Percentiles rank a stretch among this genome's conserved stretches.
Conservation (phyloP, 176 grass and related monocot species). For the Rhynchospora tenuis region DNA sequence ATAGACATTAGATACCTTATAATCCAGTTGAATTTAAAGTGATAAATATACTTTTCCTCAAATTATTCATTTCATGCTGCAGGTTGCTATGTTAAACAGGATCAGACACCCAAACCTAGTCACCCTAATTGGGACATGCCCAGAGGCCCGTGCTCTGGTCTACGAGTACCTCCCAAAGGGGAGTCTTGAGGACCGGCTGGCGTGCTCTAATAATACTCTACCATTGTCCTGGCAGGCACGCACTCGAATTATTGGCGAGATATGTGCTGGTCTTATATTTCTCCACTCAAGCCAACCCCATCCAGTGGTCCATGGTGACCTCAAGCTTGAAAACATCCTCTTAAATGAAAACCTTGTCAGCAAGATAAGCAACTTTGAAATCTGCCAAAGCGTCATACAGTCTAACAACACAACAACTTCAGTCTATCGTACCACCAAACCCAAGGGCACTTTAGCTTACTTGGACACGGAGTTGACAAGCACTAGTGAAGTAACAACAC, state of each 20-base stretch:
- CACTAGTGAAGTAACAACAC: slow-evolving; percentile 36
- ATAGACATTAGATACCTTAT: too few species aligned
- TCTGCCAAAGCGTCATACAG: slow-evolving; percentile 30
- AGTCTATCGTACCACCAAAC: slow-evolving; percentile 25
- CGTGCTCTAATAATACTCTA: slow-evolving; percentile 21
- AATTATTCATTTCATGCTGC: slow-evolving; percentile 1
- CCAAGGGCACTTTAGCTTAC: slow-evolving; percentile 37
- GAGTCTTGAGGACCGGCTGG: slow-evolving; percentile 52
- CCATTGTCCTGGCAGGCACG: slow-evolving; percentile 60
- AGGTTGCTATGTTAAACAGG: slow-evolving; percentile 50
- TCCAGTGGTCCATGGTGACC: slow-evolving; percentile 52
- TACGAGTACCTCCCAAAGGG: slow-evolving; percentile 81
- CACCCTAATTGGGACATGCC: slow-evolving; percentile 60
- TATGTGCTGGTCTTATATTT: slow-evolving; percentile 72
- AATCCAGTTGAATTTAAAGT: background rate
- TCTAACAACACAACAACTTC: slow-evolving; percentile 30
- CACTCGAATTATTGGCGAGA: slow-evolving; percentile 52
- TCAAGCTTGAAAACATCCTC: slow-evolving; percentile 66
- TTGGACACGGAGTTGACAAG: slow-evolving; percentile 56
- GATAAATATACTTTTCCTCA: background rate
- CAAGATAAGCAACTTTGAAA: slow-evolving; percentile 54
- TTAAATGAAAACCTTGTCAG: slow-evolving; percentile 58
- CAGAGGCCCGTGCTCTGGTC: slow-evolving; percentile 38
- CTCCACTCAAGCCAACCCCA: slow-evolving; percentile 59
- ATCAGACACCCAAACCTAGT: slow-evolving; percentile 75